Percentiles rank a stretch among this genome's conserved stretches.
Evolutionary conservation across 306 rosid species (phyloP).

Genomic region (Cotoneaster glaucophyllus): DNA sequence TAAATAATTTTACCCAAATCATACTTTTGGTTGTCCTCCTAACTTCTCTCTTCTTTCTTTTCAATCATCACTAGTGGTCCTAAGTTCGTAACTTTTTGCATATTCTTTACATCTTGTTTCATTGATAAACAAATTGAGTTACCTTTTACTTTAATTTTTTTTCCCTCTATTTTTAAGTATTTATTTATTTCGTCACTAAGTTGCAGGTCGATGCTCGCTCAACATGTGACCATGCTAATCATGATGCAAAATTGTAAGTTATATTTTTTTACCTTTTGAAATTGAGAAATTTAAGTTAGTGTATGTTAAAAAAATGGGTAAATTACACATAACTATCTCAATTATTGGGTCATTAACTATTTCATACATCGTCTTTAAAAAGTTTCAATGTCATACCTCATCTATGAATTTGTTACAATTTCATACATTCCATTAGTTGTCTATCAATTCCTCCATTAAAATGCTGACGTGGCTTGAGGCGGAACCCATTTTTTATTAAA

Average conservation of each 20-base stretch:
- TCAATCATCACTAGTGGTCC: not conserved
- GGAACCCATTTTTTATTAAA: too few species aligned
- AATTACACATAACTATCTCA: too few species aligned
- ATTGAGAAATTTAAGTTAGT: not conserved
- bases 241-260: not conserved
- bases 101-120: not conserved
- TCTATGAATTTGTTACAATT: too few species aligned
- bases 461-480: too few species aligned
- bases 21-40: too few species aligned
- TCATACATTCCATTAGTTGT: too few species aligned
- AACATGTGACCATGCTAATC: not conserved
- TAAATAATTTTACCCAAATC: not conserved
- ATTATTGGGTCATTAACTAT: too few species aligned
- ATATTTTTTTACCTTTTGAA: too few species aligned
- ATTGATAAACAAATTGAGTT: not conserved
- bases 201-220: not conserved
- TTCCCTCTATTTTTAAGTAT: not conserved
- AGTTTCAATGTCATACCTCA: too few species aligned
- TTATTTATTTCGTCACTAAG: not conserved
- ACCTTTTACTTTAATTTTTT: not conserved
- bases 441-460: too few species aligned
- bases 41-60: not conserved
- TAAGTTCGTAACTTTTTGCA: not conserved
- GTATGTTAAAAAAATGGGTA: not conserved
- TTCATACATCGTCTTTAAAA: too few species aligned